phyloP scores from a whole-genome alignment of 2,329 filamentous ascomycete species.

The Diplodia seriata region DNA sequence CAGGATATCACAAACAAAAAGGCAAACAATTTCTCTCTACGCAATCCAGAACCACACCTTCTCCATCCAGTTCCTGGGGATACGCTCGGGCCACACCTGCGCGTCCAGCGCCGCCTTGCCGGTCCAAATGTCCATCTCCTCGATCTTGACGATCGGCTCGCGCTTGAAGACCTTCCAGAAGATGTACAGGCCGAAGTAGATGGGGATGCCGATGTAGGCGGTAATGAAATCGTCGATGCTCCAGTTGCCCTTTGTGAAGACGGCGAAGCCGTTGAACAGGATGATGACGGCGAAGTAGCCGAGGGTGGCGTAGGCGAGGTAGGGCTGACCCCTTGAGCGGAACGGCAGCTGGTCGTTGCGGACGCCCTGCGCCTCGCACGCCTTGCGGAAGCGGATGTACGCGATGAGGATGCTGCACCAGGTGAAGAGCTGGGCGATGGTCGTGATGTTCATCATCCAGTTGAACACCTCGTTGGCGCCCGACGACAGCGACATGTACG shows the following conservation, averaged over 20 bases:
- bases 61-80: slow-evolving; percentile 54
- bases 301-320: slow-evolving; percentile 66
- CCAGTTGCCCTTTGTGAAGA: slow-evolving; percentile 26
- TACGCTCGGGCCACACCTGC: slow-evolving; percentile 53
- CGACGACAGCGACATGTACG: slow-evolving; percentile 59
- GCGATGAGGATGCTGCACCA: slow-evolving; percentile 42
- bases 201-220: slow-evolving; percentile 55
- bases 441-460: slow-evolving; percentile 44
- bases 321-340: slow-evolving; percentile 56
- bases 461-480: slow-evolving; percentile 42
- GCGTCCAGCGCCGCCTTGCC: slow-evolving; percentile 57
- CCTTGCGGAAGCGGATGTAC: slow-evolving; percentile 40
- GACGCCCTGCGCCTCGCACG: slow-evolving; percentile 39
- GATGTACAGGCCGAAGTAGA: slow-evolving; percentile 44
- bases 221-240: slow-evolving; percentile 54
- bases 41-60: slow-evolving; percentile 59
- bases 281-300: slow-evolving; percentile 67
- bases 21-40: slow-evolving; percentile 36
- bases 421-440: slow-evolving; percentile 42
- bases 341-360: slow-evolving; percentile 54
- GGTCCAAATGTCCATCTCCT: slow-evolving; percentile 54
- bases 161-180: slow-evolving; percentile 72
- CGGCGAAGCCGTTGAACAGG: slow-evolving; percentile 64
- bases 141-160: slow-evolving; percentile 57
- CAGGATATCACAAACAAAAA: neutral